Base-by-base conservation (phyloP, 1,139 yeast genomes). In the Kluyveromyces marxianus region DNA sequence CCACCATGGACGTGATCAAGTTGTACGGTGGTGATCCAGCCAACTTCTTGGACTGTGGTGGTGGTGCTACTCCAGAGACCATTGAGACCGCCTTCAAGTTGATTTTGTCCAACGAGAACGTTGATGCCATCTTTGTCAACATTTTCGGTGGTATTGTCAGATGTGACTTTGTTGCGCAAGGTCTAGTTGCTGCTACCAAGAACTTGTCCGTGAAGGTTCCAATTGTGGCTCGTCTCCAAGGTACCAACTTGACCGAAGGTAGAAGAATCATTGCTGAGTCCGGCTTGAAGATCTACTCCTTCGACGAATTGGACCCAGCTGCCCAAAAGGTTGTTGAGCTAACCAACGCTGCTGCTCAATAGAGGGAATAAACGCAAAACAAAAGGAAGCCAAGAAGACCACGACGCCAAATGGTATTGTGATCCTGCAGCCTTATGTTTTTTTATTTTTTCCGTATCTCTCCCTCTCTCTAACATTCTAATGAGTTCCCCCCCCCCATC, bases 131-230 rank as follows among this genome's bases (percentile, higher is more conserved):
- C 68, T 90, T 92, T 63, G 98, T 92, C 67, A 92, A 92, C 79
- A 94, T 92, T 65, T 92, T 92, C 65, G 99, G 99, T 68, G 98
- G 99, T 75, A 92, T 92, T 61, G 98, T 92, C 60, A 88, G 98
- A 77, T 92, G 98, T 74, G 99, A 92, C 72, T 88, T 81, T 73
- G 97, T 92, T 56, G 99, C 99, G 60, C 82, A 83, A 73, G 99
- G 99, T 71, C 79, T 92, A 68, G 89, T 90, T 62, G 86, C 89
- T 58, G 96, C 96, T 44, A 81, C 96, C 57, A 86, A 87, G 72
- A 84, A 83, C 74, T 80, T 90, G 76, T 81, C 84, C 67, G 81
- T 92, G 68, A 81, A 78, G 55, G 86, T 92, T 50, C 99, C 98
- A 58, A 94, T 92, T 62, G 95, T 94, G 55, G 97, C 90, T 55